Evolutionary conservation across 495 filamentous ascomycete species (phyloP).

Genomic region (Lasiosphaeria hispida): DNA sequence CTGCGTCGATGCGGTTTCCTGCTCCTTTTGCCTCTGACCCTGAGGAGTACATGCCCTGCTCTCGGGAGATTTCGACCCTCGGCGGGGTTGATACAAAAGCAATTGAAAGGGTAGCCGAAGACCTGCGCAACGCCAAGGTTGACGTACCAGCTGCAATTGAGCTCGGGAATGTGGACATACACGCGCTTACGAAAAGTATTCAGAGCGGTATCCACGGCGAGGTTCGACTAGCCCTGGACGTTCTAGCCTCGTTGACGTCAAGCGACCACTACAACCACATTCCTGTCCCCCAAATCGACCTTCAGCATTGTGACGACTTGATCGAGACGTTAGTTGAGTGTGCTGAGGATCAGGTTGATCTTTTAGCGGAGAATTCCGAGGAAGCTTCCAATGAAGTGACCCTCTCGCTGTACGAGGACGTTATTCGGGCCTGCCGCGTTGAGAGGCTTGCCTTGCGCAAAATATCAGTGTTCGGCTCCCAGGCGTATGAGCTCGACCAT

Average conservation of each 20-base stretch:
- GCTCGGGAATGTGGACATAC: constrained; percentile 83
- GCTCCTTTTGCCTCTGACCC: constrained; percentile 36
- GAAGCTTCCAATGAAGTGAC: constrained; percentile 83
- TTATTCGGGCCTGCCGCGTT: constrained; percentile 68
- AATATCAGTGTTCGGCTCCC: constrained; percentile 69
- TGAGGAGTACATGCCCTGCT: constrained; percentile 60
- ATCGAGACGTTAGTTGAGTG: constrained; percentile 86
- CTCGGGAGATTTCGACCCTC: constrained; percentile 56
- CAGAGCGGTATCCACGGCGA: constrained; percentile 88
- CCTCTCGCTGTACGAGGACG: constrained; percentile 81
- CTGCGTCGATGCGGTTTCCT: constrained; percentile 29
- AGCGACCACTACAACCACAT: constrained; percentile 50
- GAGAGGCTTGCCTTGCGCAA: constrained; percentile 70
- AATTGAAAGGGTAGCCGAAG: constrained; percentile 58
- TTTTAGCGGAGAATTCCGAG: constrained; percentile 72
- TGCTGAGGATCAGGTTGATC: constrained; percentile 80
- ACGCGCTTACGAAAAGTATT: constrained; percentile 87
- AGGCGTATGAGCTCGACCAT: constrained; percentile 77
- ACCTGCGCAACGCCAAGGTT: constrained; percentile 63
- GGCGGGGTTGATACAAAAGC: constrained; percentile 65
- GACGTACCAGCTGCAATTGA: constrained; percentile 73
- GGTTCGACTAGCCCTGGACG: constrained; percentile 83
- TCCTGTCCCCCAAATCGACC: constrained; percentile 33
- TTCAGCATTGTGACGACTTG: constrained; percentile 81
- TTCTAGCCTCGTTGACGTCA: constrained; percentile 55